phyloP scores from a whole-genome alignment of 768 basidiomycete species.

The Pisolithus sp. region DNA sequence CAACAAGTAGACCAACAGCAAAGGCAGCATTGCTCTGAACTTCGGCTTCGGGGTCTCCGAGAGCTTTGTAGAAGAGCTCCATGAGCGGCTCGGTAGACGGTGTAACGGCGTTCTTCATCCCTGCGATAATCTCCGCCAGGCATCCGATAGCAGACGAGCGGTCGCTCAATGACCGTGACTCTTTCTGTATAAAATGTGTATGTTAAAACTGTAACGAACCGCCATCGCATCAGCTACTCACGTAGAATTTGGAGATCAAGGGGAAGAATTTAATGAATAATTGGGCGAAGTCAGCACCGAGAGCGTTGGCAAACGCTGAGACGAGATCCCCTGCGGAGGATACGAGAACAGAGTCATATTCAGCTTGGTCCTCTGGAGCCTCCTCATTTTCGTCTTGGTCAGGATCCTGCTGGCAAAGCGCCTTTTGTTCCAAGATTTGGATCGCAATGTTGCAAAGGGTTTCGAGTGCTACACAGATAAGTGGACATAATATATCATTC shows the following conservation, averaged over 20 bases:
- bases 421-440: conserved; percentile 89
- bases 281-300: conserved; percentile 78
- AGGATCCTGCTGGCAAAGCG: conserved; percentile 93
- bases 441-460: conserved; percentile 73
- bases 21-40: conserved; percentile 96
- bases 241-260: conserved; percentile 87
- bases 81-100: conserved; percentile 76
- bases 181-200: conserved; percentile 46
- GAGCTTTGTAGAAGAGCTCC: conserved; percentile 77
- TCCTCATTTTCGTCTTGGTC: conserved; percentile 87
- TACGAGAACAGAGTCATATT: conserved; percentile 94
- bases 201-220: not conserved
- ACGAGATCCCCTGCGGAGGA: conserved; percentile 93
- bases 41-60: conserved; percentile 82
- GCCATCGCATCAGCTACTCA: conserved; percentile 33
- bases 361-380: conserved; percentile 84
- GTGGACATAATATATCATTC: not conserved
- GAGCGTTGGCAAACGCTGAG: conserved; percentile 74
- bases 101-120: conserved; percentile 82
- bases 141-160: conserved; percentile 90
- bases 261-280: conserved; percentile 86
- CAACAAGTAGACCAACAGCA: conserved; percentile 85
- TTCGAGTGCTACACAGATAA: conserved; percentile 52
- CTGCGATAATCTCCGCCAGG: conserved; percentile 91
- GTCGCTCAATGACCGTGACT: conserved; percentile 82